Percentiles rank a stretch among this genome's conserved stretches.
Evolutionary conservation across 78 protist genomes (phyloP).

Genomic region (Dictyostelium intermedium): DNA sequence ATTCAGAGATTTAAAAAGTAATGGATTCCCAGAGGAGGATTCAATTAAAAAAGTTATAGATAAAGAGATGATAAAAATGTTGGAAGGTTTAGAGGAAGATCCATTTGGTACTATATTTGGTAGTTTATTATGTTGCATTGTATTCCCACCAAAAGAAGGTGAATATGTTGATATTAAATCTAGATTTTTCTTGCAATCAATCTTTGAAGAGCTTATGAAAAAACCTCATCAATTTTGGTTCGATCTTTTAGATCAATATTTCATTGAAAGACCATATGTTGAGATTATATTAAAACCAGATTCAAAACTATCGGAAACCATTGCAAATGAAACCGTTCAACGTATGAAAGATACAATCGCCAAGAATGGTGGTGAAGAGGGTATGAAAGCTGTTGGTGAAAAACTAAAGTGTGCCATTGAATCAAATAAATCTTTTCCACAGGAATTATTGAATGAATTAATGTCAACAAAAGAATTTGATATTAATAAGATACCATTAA

Average conservation of each 20-base stretch:
- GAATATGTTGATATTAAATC: neutral
- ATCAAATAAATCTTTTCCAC: slow-evolving; percentile 30
- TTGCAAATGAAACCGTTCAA: neutral
- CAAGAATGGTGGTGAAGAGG: slow-evolving; percentile 20
- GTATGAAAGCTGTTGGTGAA: neutral
- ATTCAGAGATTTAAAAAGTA: slow-evolving; percentile 12
- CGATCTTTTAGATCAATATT: slow-evolving; percentile 27
- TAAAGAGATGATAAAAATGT: slow-evolving; percentile 17
- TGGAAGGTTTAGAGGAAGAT: slow-evolving; percentile 66
- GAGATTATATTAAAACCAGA: slow-evolving; percentile 39
- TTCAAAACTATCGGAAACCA: neutral
- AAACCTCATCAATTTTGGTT: slow-evolving; percentile 34
- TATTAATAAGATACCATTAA: slow-evolving; percentile 20
- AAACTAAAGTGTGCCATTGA: slow-evolving; percentile 12
- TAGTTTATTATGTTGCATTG: neutral
- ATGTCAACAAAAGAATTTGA: slow-evolving; percentile 1
- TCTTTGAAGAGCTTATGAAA: neutral
- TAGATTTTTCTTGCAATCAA: neutral
- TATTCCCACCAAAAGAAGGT: neutral
- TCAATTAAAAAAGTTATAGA: slow-evolving; percentile 22
- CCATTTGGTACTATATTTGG: slow-evolving; percentile 49
- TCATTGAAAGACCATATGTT: slow-evolving; percentile 29
- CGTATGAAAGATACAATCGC: neutral
- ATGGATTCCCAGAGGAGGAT: slow-evolving; percentile 38
- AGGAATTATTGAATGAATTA: neutral